Percentiles rank a stretch among this genome's conserved stretches.
Conservation (phyloP, 352 stramenopile species). For the Phytophthora citricola region DNA sequence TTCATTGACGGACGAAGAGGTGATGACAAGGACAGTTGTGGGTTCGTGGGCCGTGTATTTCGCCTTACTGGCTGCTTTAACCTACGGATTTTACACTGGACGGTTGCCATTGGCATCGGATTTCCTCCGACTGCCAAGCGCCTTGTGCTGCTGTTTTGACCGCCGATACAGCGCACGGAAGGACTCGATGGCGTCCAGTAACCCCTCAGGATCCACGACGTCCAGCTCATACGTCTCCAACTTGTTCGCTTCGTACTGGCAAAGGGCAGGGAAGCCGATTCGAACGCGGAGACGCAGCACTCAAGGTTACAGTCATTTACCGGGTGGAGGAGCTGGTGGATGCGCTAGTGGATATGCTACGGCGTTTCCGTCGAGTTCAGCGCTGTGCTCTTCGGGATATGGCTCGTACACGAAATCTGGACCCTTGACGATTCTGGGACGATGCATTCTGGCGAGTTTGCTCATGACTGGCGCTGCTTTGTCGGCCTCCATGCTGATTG, state of each 20-base stretch:
- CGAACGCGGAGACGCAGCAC: conserved; percentile 32
- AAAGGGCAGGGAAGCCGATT: conserved; percentile 27
- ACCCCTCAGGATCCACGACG: conserved; percentile 11
- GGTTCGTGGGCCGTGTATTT: conserved; percentile 62
- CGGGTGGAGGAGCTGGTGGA: conserved; percentile 28
- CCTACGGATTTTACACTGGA: conserved; percentile 63
- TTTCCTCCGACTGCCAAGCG: conserved; percentile 49
- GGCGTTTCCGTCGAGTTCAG: conserved; percentile 28
- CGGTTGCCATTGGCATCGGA: conserved; percentile 61
- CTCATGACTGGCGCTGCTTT: conserved; percentile 44
- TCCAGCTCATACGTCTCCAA: conserved; percentile 39
- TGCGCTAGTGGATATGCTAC: conserved; percentile 32
- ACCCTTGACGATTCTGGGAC: conserved; percentile 32
- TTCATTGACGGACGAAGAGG: conserved; percentile 64
- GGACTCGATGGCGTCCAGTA: conserved; percentile 45
- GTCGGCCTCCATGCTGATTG: conserved; percentile 52
- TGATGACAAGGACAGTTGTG: conserved; percentile 60
- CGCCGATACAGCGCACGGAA: conserved; percentile 45
- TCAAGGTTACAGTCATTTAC: conserved; percentile 26
- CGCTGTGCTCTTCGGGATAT: conserved; percentile 30
- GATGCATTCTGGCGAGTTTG: conserved; percentile 42
- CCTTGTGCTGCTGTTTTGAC: conserved; percentile 42
- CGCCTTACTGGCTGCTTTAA: conserved; percentile 49
- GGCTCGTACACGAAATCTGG: conserved; percentile 39
- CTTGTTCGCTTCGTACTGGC: conserved; percentile 58